Percentiles rank a stretch among this genome's conserved stretches.
These are phyloP conservation scores for Atkinsonella texensis DNA, from an alignment of 2,329 filamentous ascomycete species.

Conservation along the genomic window DNA sequence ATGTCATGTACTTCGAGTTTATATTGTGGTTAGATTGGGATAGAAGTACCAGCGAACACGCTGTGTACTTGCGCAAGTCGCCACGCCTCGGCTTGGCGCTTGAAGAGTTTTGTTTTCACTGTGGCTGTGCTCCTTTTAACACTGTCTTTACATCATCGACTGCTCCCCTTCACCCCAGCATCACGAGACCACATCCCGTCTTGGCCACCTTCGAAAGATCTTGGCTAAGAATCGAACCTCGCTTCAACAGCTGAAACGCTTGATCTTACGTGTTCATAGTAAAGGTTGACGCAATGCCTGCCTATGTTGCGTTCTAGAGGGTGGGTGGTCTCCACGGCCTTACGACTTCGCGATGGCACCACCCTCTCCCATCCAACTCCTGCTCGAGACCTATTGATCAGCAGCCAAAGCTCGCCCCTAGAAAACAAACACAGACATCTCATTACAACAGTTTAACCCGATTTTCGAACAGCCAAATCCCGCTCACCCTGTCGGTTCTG, in stretches of 20 bases:
- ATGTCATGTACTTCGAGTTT: no score
- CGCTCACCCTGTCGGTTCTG: not conserved
- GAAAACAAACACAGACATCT: not conserved
- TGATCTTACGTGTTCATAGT: conserved; percentile 4
- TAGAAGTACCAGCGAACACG: no score
- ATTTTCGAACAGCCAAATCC: not conserved
- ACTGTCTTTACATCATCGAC: not conserved
- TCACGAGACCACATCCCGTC: conserved; percentile 2
- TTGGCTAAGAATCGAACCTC: not conserved
- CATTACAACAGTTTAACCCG: not conserved
- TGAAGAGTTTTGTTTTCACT: no score
- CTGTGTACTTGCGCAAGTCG: no score
- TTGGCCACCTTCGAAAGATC: no score
- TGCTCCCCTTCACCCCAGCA: conserved; percentile 2
- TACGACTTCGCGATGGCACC: conserved; percentile 41
- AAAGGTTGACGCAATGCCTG: conserved; percentile 13
- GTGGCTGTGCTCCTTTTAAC: no score
- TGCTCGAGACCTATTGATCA: not conserved
- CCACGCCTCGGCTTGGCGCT: no score
- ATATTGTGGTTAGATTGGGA: no score
- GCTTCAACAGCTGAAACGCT: not conserved
- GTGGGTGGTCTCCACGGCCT: conserved; percentile 29
- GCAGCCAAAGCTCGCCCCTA: not conserved
- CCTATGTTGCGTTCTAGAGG: conserved; percentile 40
- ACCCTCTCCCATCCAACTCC: conserved; percentile 35